Evolutionary conservation across 805 yeast species (phyloP).

Genomic region (Kuraishia floccosa): DNA sequence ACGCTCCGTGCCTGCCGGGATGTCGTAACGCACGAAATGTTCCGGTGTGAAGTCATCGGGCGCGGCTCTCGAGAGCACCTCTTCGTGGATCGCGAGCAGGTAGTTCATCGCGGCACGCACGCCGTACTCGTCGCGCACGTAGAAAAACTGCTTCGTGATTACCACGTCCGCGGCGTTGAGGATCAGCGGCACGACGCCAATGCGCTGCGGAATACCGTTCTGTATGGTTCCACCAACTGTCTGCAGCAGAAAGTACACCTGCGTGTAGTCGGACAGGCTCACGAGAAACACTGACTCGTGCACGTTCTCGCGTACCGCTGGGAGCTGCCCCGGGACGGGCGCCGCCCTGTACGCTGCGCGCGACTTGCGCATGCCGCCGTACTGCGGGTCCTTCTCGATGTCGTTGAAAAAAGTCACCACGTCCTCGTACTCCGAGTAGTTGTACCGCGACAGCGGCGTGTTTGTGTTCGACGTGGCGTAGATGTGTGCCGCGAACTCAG

Average conservation of each 20-base stretch:
- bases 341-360: constrained; percentile 32
- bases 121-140: constrained; percentile 8
- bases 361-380: constrained; percentile 32
- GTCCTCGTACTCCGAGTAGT: constrained; percentile 9
- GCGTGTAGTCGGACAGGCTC: constrained; percentile 41
- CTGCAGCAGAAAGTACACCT: constrained; percentile 37
- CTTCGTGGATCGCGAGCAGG: constrained; percentile 9
- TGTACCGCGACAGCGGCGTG: constrained; percentile 10
- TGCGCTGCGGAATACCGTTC: constrained; percentile 60
- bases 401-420: constrained; percentile 68
- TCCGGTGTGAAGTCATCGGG: no score
- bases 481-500: constrained; percentile 22
- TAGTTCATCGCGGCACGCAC: constrained; percentile 11
- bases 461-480: constrained; percentile 1
- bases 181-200: constrained; percentile 70
- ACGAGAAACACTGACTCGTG: constrained; percentile 65
- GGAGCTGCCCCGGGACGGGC: constrained; percentile 47
- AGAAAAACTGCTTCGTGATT: constrained; percentile 14
- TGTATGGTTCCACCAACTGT: constrained; percentile 37
- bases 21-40: no score
- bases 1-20: no score
- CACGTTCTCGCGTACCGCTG: constrained; percentile 60
- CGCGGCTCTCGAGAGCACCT: no score
- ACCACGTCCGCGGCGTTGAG: constrained; percentile 9
- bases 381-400: constrained; percentile 50